Base-by-base conservation (phyloP, 768 basidiomycete species). In the Calocybe indica region DNA sequence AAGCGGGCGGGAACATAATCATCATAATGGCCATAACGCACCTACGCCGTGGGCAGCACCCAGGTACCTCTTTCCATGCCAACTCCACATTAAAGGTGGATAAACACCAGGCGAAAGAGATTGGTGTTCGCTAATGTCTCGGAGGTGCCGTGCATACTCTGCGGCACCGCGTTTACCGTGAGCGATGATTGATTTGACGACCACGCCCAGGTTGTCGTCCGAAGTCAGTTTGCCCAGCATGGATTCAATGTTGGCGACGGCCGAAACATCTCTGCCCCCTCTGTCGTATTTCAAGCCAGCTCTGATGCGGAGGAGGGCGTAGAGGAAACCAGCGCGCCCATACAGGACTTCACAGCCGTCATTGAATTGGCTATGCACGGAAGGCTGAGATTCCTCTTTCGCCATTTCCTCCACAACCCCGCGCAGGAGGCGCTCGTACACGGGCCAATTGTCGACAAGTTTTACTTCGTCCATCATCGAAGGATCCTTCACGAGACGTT, bases 31-130 rank as follows among this genome's bases (percentile, higher is more conserved):
- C 22, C 2, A 22, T 22, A 22, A 63, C 77, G 40, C 48, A 76
- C 80, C 75, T 45, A 80, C 66, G n/a, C 80, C 80, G 63, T 82
- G 80, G 3, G 78, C 79, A 11, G 65, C 78, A 34, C 80, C 79
- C 1, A 81, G 60, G 54, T 81, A 81, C 15, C 73, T 62, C 51
- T 71, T 78, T n/a, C 69, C 63, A 52, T 78, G 73, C 80, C 80
- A 82, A 7, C 60, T 62, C 80, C 79, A 81, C 78, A 81, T 81
- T 29, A 81, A 59, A 1, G 74, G 67, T 0, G 78, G 76, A 4
- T 52, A 11, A 7, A n/a, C 22, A 2, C 5, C 11, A 22, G 22
- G 22, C 22, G 22, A 1, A 22, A 22, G 22, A 22, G 22, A 22
- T 22, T 1, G 22, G 22, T 22, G 22, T 22, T 22, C 22, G 22